phyloP scores from a whole-genome alignment of 805 yeast genomes.

The Wickerhamomyces rabaulensis region DNA sequence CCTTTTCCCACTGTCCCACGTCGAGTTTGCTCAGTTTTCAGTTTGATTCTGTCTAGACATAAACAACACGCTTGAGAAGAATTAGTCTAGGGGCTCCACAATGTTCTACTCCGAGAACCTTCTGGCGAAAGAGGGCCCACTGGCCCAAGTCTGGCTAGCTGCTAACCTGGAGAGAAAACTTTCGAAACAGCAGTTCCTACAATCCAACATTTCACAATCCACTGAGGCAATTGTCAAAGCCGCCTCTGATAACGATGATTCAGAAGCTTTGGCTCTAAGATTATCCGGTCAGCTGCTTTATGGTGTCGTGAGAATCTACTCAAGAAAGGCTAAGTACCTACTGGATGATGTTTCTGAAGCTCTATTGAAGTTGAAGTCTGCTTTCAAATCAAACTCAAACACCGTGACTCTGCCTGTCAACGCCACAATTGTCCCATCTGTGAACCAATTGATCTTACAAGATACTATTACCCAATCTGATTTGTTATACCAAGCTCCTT shows the following conservation, averaged over 20 bases:
- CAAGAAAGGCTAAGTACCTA: conserved; percentile 77
- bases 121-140: conserved; percentile 69
- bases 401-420: conserved; percentile 54
- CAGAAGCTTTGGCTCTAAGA: conserved; percentile 68
- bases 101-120: conserved; percentile 50
- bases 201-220: conserved; percentile 65
- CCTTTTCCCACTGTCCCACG: not conserved
- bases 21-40: not conserved
- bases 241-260: conserved; percentile 26
- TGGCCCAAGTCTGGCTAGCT: conserved; percentile 90
- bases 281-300: conserved; percentile 80
- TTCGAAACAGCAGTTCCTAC: conserved; percentile 64
- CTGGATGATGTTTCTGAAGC: conserved; percentile 82
- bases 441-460: conserved; percentile 55
- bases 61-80: not conserved
- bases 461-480: conserved; percentile 80
- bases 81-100: not conserved
- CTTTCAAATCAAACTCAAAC: conserved; percentile 43
- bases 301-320: conserved; percentile 84
- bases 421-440: conserved; percentile 54
- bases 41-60: not conserved
- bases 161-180: conserved; percentile 80
- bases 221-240: conserved; percentile 56
- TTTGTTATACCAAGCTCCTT: conserved; percentile 61
- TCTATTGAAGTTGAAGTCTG: conserved; percentile 60